Base-by-base conservation (phyloP, 768 basidiomycete genomes). In the Amanita thiersii region DNA sequence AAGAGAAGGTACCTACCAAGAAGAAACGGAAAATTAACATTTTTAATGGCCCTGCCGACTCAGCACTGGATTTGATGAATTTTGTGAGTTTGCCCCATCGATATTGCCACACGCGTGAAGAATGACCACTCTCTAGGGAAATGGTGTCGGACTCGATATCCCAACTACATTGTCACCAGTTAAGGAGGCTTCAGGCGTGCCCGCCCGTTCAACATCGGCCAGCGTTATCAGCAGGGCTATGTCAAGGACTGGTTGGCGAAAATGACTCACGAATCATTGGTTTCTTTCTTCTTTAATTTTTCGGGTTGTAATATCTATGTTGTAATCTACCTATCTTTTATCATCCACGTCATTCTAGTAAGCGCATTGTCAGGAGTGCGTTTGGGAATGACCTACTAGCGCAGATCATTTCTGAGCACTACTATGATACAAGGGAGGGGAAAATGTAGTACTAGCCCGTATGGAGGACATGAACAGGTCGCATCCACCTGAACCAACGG, bases 11-110 rank as follows among this genome's bases (percentile, higher is more conserved):
- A 10, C 37, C 44, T 12, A 79, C 75, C 61, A 81, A 80, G 64
- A 84, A 81, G 61, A 82, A 76, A 52, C 72, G 80, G 47, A 83
- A 78, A 59, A 75, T 86, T 40, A 77, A 78, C 45, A 49, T 82
- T n/a, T 80, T 80, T 4, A 40, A 59, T 18, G 60, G 63, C 25
- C 60, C 68, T 43, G 63, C 68, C 12, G 47, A 57, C 12, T 60
- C 66, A 12, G 70, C 66, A 17, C 77, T 77, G 62, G 64, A 69
- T 47, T 61, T 68, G 47, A 47, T 68, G 36, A 52, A 56, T 25
- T 59, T 48, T 34, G 46, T 32, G 24, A 37, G 38, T 40, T n/a
- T n/a, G n/a, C n/a, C n/a, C n/a, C n/a, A n/a, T n/a, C n/a, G 50
- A 39, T 25, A 61, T 21, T 12, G 25, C 29, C 17, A 11, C 15